These are phyloP conservation scores for Citrus inodora DNA, from an alignment of 345 rosid species.

Conservation along the genomic window DNA sequence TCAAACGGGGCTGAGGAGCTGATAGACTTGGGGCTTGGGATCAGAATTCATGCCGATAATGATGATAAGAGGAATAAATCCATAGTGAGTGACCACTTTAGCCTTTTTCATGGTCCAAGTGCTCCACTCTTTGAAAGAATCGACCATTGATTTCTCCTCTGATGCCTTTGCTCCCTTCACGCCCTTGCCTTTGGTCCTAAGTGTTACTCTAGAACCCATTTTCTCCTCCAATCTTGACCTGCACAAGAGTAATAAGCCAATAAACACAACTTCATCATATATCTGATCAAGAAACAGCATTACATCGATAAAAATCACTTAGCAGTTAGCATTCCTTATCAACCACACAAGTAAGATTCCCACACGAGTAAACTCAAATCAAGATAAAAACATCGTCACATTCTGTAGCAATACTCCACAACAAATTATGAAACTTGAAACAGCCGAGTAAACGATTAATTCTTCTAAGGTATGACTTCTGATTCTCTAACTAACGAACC, in stretches of 20 bases:
- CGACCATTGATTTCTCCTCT: conserved; percentile 42
- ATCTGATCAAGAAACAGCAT: not conserved
- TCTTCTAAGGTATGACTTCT: too few species aligned
- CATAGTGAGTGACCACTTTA: conserved; percentile 83
- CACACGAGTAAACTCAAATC: not conserved
- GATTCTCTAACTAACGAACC: too few species aligned
- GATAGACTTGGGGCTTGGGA: conserved; percentile 84
- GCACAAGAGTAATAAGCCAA: not conserved
- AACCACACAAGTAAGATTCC: not conserved
- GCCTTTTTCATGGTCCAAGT: conserved; percentile 88
- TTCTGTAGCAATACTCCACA: not conserved
- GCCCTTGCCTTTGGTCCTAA: conserved; percentile 39
- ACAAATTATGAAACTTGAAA: not conserved
- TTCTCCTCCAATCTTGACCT: not conserved
- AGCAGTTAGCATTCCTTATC: not conserved
- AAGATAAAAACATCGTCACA: too few species aligned
- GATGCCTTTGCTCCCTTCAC: conserved; percentile 50
- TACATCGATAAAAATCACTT: not conserved
- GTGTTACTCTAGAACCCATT: conserved; percentile 23
- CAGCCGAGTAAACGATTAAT: too few species aligned
- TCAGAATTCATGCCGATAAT: conserved; percentile 94
- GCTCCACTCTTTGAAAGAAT: conserved; percentile 81
- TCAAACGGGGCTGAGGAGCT: conserved; percentile 87
- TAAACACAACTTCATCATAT: not conserved
- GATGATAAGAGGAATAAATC: conserved; percentile 88